Conservation (phyloP, 169 alveolate species). For the Cryptosporidium tyzzeri region DNA sequence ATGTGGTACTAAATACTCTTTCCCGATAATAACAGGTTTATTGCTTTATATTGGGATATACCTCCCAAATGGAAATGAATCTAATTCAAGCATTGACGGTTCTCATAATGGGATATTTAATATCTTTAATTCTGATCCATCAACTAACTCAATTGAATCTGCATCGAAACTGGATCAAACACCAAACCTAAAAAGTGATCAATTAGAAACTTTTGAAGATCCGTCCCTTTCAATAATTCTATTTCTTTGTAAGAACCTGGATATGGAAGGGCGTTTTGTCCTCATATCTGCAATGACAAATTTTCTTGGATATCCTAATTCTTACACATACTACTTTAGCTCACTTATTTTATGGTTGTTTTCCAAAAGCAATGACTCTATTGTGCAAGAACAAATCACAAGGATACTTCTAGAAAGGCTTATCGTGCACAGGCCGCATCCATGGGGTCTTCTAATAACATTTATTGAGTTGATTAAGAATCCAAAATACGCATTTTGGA, state of each 20-base stretch:
- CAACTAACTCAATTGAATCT: slow-evolving; percentile 1
- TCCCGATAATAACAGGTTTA: slow-evolving; percentile 60
- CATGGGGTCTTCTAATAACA: slow-evolving; percentile 97
- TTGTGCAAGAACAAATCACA: slow-evolving; percentile 92
- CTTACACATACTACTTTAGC: slow-evolving; percentile 94
- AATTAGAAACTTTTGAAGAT: slow-evolving; percentile 37
- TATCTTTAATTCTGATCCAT: slow-evolving; percentile 1
- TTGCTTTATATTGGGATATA: slow-evolving; percentile 68
- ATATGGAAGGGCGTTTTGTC: slow-evolving; percentile 87
- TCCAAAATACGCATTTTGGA: slow-evolving; percentile 87
- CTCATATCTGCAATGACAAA: slow-evolving; percentile 93
- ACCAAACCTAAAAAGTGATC: background rate
- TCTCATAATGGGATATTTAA: background rate
- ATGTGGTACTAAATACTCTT: slow-evolving; percentile 51
- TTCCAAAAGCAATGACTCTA: slow-evolving; percentile 86
- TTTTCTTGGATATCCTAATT: slow-evolving; percentile 95
- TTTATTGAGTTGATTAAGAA: slow-evolving; percentile 93
- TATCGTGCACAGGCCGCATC: slow-evolving; percentile 93
- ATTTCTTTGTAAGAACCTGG: slow-evolving; percentile 83
- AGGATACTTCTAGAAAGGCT: slow-evolving; percentile 92
- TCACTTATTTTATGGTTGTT: slow-evolving; percentile 89
- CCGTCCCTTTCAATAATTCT: slow-evolving; percentile 84
- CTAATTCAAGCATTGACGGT: slow-evolving; percentile 33
- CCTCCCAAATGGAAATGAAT: slow-evolving; percentile 43
- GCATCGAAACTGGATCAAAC: slow-evolving; percentile 25